Evolutionary conservation across 257 asterid genomes (phyloP), one percentile per base, ranked within the genome.

Genomic region (Nicotiana attenuata): DNA sequence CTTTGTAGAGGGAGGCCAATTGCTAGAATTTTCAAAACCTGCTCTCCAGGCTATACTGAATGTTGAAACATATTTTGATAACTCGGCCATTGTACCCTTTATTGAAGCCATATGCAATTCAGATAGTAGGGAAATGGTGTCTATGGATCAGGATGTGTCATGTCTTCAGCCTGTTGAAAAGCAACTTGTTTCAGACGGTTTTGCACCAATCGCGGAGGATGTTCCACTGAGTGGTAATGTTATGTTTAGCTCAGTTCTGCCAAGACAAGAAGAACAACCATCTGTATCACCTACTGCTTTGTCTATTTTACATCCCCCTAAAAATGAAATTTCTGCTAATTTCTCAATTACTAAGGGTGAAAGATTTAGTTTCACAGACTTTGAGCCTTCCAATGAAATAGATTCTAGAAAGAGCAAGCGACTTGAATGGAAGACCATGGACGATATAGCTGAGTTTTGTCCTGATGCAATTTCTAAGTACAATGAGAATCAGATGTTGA

Each of bases 391-490:
- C 63, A 50, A 50, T 75, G n/a, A 50, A 24, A 75, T 28, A 19
- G 24, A 19, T 22, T 52, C 78, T 4, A 50, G 76, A 65, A 80
- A 56, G 66, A 80, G 52, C 41, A 80, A 26, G 65, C 77, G 50
- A 63, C 29, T 61, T 26, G 67, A 81, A 19, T 91, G 94, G 94
- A 66, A 5, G 71, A 29, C 91, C 60, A 78, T 89, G 81, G 65
- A 82, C 71, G 55, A 88, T 65, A 92, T 84, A 69, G 83, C 92
- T 66, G 87, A 84, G 84, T 60, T 26, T 64, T 85, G 80, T 81
- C 92, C 97, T 15, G 57, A 84, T 82, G 89, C 89, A 53, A 77
- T 92, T 78, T 63, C 76, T 35, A 85, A 83, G 78, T 83, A 53
- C 82, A 82, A n/a, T 11, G 61, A 85, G 81, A 26, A 17, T 10